These are phyloP conservation scores for Lathyrus oleraceus DNA, from an alignment of 306 rosid species.

Conservation along the genomic window DNA sequence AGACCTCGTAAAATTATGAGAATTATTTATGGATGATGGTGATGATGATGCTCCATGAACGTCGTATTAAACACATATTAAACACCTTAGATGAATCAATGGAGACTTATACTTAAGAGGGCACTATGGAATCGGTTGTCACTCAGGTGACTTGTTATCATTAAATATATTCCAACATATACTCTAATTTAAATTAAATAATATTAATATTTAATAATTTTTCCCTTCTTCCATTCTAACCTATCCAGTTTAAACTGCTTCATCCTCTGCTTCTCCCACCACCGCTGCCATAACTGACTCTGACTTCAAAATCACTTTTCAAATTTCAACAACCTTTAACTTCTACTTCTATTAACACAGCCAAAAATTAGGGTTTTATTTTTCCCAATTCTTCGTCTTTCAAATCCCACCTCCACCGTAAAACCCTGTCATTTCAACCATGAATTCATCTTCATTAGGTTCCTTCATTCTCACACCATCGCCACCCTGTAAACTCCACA, in stretches of 20 bases:
- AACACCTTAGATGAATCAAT: too few species aligned
- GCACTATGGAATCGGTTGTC: too few species aligned
- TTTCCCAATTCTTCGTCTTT: not conserved
- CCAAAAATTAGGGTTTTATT: not conserved
- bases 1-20: too few species aligned
- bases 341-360: not conserved
- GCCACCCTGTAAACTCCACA: slow-evolving; percentile 36
- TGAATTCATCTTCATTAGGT: slow-evolving; percentile 57
- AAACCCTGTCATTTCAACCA: slow-evolving; percentile 35
- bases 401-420: not conserved
- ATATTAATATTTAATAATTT: too few species aligned
- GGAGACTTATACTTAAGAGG: too few species aligned
- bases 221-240: too few species aligned
- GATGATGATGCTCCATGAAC: too few species aligned
- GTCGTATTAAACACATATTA: too few species aligned
- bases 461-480: slow-evolving; percentile 40
- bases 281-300: not conserved
- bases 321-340: not conserved
- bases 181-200: too few species aligned
- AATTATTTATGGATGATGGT: too few species aligned
- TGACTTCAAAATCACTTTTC: not conserved
- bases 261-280: not conserved
- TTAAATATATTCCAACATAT: too few species aligned
- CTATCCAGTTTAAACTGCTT: not conserved
- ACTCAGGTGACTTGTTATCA: too few species aligned